These are phyloP conservation scores for Alnus rubra DNA, from an alignment of 306 rosid genomes.

Conservation along the genomic window DNA sequence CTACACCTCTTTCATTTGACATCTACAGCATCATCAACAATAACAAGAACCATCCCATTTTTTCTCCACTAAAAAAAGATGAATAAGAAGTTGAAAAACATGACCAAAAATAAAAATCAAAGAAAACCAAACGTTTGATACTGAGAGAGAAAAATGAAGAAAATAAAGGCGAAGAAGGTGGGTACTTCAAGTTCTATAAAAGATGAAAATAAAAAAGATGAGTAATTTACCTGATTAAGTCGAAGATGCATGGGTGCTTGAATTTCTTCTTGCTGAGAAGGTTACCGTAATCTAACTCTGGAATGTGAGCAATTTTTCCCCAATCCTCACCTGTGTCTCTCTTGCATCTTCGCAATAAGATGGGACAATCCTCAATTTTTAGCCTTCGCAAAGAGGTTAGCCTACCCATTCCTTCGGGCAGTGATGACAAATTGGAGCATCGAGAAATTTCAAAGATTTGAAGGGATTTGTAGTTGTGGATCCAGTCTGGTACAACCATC, in stretches of 20 bases:
- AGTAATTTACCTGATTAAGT: too few species aligned
- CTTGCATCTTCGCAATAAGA: neutral
- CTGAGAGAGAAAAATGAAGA: neutral
- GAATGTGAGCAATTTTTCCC: conserved; percentile 3
- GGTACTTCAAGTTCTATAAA: neutral
- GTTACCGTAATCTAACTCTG: neutral
- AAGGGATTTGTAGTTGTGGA: neutral
- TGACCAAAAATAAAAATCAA: neutral
- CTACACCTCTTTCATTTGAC: too few species aligned
- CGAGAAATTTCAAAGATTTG: neutral
- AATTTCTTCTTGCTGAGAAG: too few species aligned
- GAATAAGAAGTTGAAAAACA: neutral
- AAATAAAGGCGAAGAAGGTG: neutral
- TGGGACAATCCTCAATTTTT: fast-evolving
- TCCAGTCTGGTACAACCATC: neutral
- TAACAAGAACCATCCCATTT: too few species aligned
- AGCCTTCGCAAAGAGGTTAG: neutral
- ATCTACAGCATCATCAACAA: too few species aligned
- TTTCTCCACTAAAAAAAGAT: neutral
- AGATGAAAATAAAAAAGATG: neutral
- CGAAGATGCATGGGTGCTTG: too few species aligned
- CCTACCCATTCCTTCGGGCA: neutral
- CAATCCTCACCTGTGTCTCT: neutral
- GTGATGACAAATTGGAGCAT: neutral
- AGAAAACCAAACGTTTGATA: neutral